phyloP scores from a whole-genome alignment of 202 grass and related monocot genomes.

The Hordeum pubiflorum region DNA sequence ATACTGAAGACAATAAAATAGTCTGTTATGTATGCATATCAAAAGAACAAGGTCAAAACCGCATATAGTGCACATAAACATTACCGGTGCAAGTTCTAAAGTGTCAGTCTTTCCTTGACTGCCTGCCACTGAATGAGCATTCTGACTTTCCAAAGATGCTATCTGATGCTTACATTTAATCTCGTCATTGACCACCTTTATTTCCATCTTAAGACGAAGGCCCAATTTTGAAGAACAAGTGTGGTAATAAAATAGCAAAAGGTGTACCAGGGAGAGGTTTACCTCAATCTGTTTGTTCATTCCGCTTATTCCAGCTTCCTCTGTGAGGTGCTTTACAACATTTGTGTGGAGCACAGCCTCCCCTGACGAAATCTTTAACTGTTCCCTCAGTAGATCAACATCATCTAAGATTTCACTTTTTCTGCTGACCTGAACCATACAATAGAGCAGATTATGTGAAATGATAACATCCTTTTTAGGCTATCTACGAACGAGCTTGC shows the following conservation, averaged over 20 bases:
- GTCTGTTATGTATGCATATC: neutral
- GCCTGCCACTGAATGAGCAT: conserved; percentile 49
- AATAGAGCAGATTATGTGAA: neutral
- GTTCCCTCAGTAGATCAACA: conserved; percentile 82
- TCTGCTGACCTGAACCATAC: conserved; percentile 50
- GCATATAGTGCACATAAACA: neutral
- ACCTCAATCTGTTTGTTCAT: conserved; percentile 83
- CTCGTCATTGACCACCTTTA: conserved; percentile 71
- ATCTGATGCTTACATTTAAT: conserved; percentile 87
- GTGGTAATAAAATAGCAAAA: conserved; percentile 13
- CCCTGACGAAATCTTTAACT: conserved; percentile 89
- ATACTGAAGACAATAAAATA: conserved; percentile 43
- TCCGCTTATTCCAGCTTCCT: conserved; percentile 65
- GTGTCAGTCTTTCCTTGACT: conserved; percentile 56
- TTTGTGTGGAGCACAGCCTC: conserved; percentile 86
- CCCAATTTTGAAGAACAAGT: neutral
- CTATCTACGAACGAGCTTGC: neutral
- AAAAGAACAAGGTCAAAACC: neutral
- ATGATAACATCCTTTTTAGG: neutral
- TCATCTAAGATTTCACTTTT: conserved; percentile 72
- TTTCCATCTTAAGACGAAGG: conserved; percentile 54
- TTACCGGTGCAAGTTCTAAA: conserved; percentile 59
- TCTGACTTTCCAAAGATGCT: conserved; percentile 72
- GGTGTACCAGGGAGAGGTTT: neutral
- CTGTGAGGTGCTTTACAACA: conserved; percentile 68